Evolutionary conservation across 2,329 filamentous ascomycete species (phyloP), one percentile per base, ranked within the genome.

Genomic region (Talaromyces sp.): DNA sequence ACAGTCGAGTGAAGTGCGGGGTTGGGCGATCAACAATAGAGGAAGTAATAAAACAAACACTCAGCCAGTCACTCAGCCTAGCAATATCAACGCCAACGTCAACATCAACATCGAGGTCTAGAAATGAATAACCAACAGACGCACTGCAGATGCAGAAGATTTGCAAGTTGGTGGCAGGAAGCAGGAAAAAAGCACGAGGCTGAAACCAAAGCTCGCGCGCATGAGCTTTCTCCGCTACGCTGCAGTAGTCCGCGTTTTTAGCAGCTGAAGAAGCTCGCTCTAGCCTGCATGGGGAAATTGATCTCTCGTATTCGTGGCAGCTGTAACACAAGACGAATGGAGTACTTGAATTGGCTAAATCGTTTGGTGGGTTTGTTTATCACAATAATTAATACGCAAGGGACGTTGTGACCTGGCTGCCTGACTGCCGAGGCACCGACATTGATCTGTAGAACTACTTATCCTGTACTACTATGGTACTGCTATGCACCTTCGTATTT

Each of bases 131-230:
- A 10, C n/a, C 4, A 19, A 4, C 27, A 11, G 13, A 27, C 9
- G 26, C 26, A 17, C 14, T 35, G 21, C 24, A 13, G 19, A 14
- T 21, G 46, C 19, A 51, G 10, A 51, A 27, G 26, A 6, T 27
- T 27, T 27, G 26, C 6, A 24, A 27, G 14, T 9, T n/a, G 24
- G 49, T 52, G 24, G 49, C 24, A 52, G 27, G 49, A 11, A 50
- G 43, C n/a, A n/a, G n/a, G n/a, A 2, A 3, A 13, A 43, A 43
- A 43, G 13, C 55, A 50, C 55, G 59, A 58, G 59, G 59, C 59
- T 61, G 59, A 61, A 55, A 58, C 38, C 38, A 13, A 51, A 61
- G 55, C 55, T 61, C 54, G 55, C 49, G 54, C 32, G 54, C 26
- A 56, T 56, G 21, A 24, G 51, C 27, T 11, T n/a, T 52, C 49